Evolutionary conservation across 371 early-diverging fungal genomes (phyloP).

Genomic region (Zancudomyces culisetae): DNA sequence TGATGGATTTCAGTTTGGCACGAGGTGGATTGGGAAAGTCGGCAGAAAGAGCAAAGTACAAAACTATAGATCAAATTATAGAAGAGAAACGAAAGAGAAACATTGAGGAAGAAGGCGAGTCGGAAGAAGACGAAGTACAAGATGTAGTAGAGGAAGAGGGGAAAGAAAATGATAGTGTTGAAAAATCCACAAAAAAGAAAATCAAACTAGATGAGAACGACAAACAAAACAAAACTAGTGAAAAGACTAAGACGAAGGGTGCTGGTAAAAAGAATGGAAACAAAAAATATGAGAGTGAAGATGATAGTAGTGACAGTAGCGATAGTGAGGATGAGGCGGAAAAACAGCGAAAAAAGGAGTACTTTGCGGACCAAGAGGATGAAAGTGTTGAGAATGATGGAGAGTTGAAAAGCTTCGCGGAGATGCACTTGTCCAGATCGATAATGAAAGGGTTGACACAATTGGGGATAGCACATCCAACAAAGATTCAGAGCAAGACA

Average conservation of each 20-base stretch:
- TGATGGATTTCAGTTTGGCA: slow-evolving; percentile 70
- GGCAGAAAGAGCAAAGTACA: slow-evolving; percentile 9
- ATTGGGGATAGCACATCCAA: slow-evolving; percentile 84
- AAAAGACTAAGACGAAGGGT: neutral
- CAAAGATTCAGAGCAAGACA: slow-evolving; percentile 89
- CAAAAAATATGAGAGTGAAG: neutral
- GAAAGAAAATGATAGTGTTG: neutral
- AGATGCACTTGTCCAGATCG: slow-evolving; percentile 85
- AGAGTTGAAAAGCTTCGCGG: slow-evolving; percentile 46
- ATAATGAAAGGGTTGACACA: slow-evolving; percentile 79
- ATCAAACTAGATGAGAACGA: no score
- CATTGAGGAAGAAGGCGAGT: slow-evolving; percentile 6
- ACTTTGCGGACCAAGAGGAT: slow-evolving; percentile 3
- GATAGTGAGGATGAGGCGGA: slow-evolving; percentile 27
- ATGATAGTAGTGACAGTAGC: slow-evolving; percentile 4
- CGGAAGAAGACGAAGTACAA: slow-evolving; percentile 1
- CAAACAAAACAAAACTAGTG: neutral
- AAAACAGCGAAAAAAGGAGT: slow-evolving; percentile 2
- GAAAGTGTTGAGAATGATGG: slow-evolving; percentile 22
- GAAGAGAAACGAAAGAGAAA: slow-evolving; percentile 24
- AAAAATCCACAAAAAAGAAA: no score
- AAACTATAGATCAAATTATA: slow-evolving; percentile 47
- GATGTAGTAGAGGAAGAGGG: slow-evolving; percentile 3
- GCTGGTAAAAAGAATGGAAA: neutral
- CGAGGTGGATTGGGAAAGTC: slow-evolving; percentile 40